Conservation (phyloP, 495 filamentous ascomycete species). For the Hyaloscypha variabilis region DNA sequence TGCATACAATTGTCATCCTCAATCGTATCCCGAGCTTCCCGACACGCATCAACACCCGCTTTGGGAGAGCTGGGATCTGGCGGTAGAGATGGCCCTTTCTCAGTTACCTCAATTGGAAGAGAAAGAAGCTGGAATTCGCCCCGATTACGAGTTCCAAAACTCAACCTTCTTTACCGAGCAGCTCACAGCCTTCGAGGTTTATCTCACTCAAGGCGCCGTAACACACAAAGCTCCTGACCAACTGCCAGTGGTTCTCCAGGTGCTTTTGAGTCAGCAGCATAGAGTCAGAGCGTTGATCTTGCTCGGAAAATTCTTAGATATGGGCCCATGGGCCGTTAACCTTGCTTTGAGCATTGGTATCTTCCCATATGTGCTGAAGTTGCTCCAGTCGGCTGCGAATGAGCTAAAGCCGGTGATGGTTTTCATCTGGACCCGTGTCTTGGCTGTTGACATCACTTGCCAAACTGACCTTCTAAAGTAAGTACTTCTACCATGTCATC, state of each 20-base stretch:
- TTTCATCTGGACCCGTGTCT: slow-evolving; percentile 97
- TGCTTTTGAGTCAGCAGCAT: slow-evolving; percentile 94
- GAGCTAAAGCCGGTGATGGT: slow-evolving; percentile 99
- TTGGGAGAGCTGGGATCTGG: slow-evolving; percentile 97
- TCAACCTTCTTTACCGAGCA: slow-evolving; percentile 97
- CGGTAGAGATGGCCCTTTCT: slow-evolving; percentile 92
- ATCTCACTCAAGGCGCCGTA: slow-evolving; percentile 84
- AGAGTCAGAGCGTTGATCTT: slow-evolving; percentile 90
- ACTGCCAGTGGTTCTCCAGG: slow-evolving; percentile 93
- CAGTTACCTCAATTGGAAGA: slow-evolving; percentile 84
- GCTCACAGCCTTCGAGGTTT: slow-evolving; percentile 96
- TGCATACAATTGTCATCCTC: slow-evolving; percentile 90
- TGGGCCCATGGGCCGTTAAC: slow-evolving; percentile 97
- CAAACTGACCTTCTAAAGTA: slow-evolving; percentile 86
- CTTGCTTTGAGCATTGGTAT: slow-evolving; percentile 96
- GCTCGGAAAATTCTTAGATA: slow-evolving; percentile 89
- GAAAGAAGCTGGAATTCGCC: slow-evolving; percentile 67
- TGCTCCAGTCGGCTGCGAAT: slow-evolving; percentile 90
- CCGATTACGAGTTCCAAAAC: slow-evolving; percentile 87
- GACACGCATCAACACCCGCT: slow-evolving; percentile 91
- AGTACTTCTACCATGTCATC: neutral
- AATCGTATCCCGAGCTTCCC: slow-evolving; percentile 84
- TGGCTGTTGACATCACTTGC: slow-evolving; percentile 92
- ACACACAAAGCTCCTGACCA: slow-evolving; percentile 88
- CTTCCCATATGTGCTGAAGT: slow-evolving; percentile 95